Percentiles rank a stretch among this genome's conserved stretches.
Evolutionary conservation across 2,329 filamentous ascomycete species (phyloP).

Genomic region (Aaosphaeria pasadenensis): DNA sequence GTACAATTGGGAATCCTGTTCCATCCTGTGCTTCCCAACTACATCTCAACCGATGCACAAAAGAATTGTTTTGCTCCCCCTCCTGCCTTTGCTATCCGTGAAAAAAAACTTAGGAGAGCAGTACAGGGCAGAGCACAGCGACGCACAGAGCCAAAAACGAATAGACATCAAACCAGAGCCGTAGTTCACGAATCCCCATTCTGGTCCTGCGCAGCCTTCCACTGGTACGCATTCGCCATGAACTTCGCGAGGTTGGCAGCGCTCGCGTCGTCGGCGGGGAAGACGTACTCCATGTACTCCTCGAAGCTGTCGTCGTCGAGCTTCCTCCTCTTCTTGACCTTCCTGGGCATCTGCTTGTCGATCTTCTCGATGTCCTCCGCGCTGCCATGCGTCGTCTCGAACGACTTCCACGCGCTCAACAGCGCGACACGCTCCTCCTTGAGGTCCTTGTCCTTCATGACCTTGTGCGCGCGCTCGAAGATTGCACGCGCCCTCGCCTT

Average conservation of each 20-base stretch:
- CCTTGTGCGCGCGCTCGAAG: slow-evolving; percentile 80
- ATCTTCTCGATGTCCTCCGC: slow-evolving; percentile 75
- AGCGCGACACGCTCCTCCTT: slow-evolving; percentile 92
- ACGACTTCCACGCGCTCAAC: slow-evolving; percentile 87
- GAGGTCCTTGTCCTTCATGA: slow-evolving; percentile 84
- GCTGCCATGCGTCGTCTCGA: slow-evolving; percentile 82
- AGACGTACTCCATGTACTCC: slow-evolving; percentile 96
- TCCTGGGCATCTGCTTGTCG: slow-evolving; percentile 88
- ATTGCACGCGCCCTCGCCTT: slow-evolving; percentile 78
- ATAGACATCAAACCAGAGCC: neutral
- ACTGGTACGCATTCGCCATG: slow-evolving; percentile 79
- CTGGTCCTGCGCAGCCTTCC: slow-evolving; percentile 68
- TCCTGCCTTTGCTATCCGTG: neutral
- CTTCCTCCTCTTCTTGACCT: slow-evolving; percentile 87
- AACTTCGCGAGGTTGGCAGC: slow-evolving; percentile 80
- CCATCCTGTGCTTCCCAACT: no score
- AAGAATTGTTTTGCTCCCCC: no score
- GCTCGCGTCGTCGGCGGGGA: slow-evolving; percentile 90
- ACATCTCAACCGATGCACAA: no score
- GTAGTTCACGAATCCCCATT: neutral
- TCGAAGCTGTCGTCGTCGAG: slow-evolving; percentile 91
- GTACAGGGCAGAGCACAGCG: neutral
- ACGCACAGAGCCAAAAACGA: neutral
- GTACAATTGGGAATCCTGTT: no score
- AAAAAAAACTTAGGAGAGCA: neutral